Percentiles rank a stretch among this genome's conserved stretches.
Conservation (phyloP, 2,329 filamentous ascomycete species). For the Fusarium beomiforme region DNA sequence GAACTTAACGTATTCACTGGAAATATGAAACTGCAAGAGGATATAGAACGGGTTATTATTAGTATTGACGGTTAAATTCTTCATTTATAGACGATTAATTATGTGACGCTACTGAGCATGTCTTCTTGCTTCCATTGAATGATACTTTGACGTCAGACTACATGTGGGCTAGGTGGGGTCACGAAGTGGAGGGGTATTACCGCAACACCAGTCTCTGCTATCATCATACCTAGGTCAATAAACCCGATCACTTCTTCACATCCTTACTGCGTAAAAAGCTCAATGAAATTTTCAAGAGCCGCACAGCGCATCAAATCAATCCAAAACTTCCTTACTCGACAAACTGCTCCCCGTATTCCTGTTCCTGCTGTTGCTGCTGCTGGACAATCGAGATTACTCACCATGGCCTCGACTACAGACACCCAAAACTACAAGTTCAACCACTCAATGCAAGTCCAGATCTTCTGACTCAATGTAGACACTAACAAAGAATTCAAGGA, state of each 20-base stretch:
- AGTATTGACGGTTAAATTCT: too few relatives aligned
- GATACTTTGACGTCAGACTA: constrained; percentile 27
- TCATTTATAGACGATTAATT: neutral
- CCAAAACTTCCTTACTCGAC: constrained; percentile 28
- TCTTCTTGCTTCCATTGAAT: neutral
- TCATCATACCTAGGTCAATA: neutral
- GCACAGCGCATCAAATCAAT: constrained; percentile 40
- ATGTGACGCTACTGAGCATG: neutral
- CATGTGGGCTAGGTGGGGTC: constrained; percentile 26
- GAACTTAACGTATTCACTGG: too few relatives aligned
- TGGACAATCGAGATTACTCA: constrained; percentile 60
- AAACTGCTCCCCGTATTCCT: constrained; percentile 1
- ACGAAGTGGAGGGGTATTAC: constrained; percentile 15
- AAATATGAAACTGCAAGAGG: neutral
- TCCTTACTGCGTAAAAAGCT: neutral
- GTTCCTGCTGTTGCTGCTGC: neutral
- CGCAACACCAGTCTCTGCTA: constrained; percentile 9
- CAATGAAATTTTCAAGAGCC: constrained; percentile 42
- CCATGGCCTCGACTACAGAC: constrained; percentile 81
- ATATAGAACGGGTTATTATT: neutral
- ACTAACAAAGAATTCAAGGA: constrained; percentile 61
- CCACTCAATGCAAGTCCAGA: constrained; percentile 79
- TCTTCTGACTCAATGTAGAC: constrained; percentile 5
- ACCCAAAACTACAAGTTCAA: constrained; percentile 83
- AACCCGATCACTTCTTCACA: constrained; percentile 1